Evolutionary conservation across 2,329 filamentous ascomycete genomes (phyloP), one percentile per base, ranked within the genome.

Genomic region (Cryphonectria parasitica): DNA sequence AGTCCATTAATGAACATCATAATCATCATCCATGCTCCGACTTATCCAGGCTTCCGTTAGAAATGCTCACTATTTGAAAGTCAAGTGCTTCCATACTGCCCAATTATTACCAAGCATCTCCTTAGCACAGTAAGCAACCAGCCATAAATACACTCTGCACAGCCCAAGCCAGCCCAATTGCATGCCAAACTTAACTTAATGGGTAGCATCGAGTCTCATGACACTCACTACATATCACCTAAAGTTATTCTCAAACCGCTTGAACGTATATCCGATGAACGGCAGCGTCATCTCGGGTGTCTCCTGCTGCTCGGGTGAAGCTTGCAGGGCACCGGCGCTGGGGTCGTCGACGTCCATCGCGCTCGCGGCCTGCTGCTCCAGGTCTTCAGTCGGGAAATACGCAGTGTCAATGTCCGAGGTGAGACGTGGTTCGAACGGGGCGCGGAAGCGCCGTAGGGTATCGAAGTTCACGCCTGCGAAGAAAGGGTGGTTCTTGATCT

Each of bases 371-470:
- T 72, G 71, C 79, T 92, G 91, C 72, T 91, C 90, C 76, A 94
- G 92, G 77, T 94, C 91, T 76, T 93, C 91, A 74, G 91, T 92
- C 6, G 91, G 91, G 85, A 94, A 94, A 82, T 93, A 93, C 66
- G 91, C 89, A 45, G 91, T 92, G 78, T 94, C 91, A 73, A 92
- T 86, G 76, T 92, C 92, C 58, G 89, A 92, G 75, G 88, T 86
- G 71, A 94, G 84, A 78, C 90, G 90, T 0, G 91, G 91, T 80
- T 93, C 91, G 77, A 93, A 93, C 1, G 91, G 91, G 54, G 91
- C 91, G 67, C 90, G 89, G 76, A 94, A 93, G 73, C 87, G 87
- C 75, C 91, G 89, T 70, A 94, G 83, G 72, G 88, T 87, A 72
- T 92, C 89, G 86, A 91, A 94, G 70, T 91, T 88, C 19, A 94